Percentiles rank a stretch among this genome's conserved stretches.
Evolutionary conservation across 495 filamentous ascomycete genomes (phyloP).

Genomic region (Lophiotrema nucula): DNA sequence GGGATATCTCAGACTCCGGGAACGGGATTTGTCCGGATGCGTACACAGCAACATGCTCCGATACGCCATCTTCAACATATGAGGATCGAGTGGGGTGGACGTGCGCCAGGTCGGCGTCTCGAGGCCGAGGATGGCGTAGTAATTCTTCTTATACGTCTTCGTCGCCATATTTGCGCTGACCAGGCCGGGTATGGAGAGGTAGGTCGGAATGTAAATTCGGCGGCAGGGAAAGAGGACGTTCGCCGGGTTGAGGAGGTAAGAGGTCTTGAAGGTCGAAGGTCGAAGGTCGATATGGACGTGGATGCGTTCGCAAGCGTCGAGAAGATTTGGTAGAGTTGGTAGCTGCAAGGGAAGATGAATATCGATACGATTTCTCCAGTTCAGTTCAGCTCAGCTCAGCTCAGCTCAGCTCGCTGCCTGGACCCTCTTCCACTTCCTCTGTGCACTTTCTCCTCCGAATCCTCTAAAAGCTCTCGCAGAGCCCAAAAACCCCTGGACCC

Average conservation of each 20-base stretch:
- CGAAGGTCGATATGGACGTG: not conserved
- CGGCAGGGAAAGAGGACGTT: not conserved
- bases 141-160: slow-evolving; percentile 10
- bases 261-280: not conserved
- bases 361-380: too few relatives aligned
- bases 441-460: too few relatives aligned
- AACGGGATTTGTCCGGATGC: slow-evolving; percentile 27
- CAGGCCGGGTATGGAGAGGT: too few relatives aligned
- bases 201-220: too few relatives aligned
- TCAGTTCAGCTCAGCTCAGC: too few relatives aligned
- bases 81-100: not conserved
- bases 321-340: too few relatives aligned
- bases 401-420: too few relatives aligned
- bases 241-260: not conserved
- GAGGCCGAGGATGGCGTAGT: slow-evolving; percentile 25
- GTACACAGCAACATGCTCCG: slow-evolving; percentile 8
- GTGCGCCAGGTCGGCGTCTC: not conserved
- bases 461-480: too few relatives aligned
- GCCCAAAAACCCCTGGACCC: too few relatives aligned
- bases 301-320: not conserved
- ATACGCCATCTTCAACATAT: slow-evolving; percentile 5
- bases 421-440: too few relatives aligned
- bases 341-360: too few relatives aligned
- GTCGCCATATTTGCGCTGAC: not conserved
- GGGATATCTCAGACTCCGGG: not conserved